phyloP scores from a whole-genome alignment of 192 early-diverging fungal species.

The Cladochytrium replicatum region DNA sequence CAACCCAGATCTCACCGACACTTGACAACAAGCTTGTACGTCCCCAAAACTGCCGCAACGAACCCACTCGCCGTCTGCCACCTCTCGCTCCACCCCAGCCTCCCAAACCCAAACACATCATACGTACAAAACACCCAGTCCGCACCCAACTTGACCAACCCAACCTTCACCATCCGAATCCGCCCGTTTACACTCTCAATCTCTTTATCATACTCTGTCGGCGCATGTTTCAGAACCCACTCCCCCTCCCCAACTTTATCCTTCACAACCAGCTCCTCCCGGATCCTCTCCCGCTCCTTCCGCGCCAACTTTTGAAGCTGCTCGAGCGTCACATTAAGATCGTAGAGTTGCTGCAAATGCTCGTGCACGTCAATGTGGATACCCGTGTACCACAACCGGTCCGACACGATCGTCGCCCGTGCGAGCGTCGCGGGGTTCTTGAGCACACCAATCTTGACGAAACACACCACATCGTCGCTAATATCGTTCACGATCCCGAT shows the following conservation, averaged over 20 bases:
- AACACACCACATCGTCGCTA: slow-evolving; percentile 64
- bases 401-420: slow-evolving; percentile 48
- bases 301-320: slow-evolving; percentile 6
- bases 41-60: slow-evolving; percentile 31
- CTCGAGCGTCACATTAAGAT: slow-evolving; percentile 12
- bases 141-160: slow-evolving; percentile 52
- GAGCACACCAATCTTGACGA: slow-evolving; percentile 58
- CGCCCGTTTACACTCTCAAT: slow-evolving; percentile 28
- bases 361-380: slow-evolving; percentile 60
- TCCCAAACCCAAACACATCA: slow-evolving; percentile 30
- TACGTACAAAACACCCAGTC: slow-evolving; percentile 66
- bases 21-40: slow-evolving; percentile 36
- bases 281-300: slow-evolving; percentile 3
- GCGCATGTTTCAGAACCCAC: background rate
- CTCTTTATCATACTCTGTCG: slow-evolving; percentile 1
- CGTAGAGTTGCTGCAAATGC: slow-evolving; percentile 25
- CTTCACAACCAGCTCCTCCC: background rate
- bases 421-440: slow-evolving; percentile 31
- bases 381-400: slow-evolving; percentile 57
- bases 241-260: background rate
- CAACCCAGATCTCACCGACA: too few relatives aligned
- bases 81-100: slow-evolving; percentile 25
- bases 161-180: slow-evolving; percentile 43
- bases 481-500: slow-evolving; percentile 57
- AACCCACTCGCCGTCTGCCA: slow-evolving; percentile 35